Conservation (phyloP, 2,329 filamentous ascomycete species). For the Diaporthe sp. region DNA sequence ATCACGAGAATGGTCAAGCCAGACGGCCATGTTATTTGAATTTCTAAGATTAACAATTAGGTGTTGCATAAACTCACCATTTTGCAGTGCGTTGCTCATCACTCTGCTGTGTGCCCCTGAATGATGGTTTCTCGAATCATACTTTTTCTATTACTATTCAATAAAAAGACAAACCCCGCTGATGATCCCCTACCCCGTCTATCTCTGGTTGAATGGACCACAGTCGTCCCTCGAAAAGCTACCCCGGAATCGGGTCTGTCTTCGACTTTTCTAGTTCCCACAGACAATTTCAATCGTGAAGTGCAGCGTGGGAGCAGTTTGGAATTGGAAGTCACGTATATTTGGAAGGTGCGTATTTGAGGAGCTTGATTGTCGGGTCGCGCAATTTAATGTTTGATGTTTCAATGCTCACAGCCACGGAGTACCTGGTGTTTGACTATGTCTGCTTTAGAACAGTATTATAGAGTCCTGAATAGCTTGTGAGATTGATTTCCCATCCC, state of each 20-base stretch:
- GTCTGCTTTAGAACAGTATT: background rate
- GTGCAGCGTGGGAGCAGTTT: background rate
- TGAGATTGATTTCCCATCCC: no score
- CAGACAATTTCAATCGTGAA: no score
- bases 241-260: no score
- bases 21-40: background rate
- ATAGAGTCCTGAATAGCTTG: background rate
- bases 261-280: background rate
- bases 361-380: background rate
- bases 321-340: no score
- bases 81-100: background rate
- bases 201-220: background rate
- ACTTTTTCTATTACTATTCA: background rate
- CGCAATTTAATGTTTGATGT: background rate
- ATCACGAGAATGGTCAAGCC: background rate
- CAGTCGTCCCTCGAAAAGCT: background rate
- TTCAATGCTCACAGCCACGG: background rate
- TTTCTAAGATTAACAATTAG: background rate
- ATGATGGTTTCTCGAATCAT: background rate
- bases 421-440: no score
- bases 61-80: background rate
- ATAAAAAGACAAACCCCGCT: no score
- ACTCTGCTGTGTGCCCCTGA: no score
- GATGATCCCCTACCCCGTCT: background rate
- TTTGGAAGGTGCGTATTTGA: no score